Evolutionary conservation across 1,284 basidiomycete genomes (phyloP).

Genomic region (Heterobasidion parviporum): DNA sequence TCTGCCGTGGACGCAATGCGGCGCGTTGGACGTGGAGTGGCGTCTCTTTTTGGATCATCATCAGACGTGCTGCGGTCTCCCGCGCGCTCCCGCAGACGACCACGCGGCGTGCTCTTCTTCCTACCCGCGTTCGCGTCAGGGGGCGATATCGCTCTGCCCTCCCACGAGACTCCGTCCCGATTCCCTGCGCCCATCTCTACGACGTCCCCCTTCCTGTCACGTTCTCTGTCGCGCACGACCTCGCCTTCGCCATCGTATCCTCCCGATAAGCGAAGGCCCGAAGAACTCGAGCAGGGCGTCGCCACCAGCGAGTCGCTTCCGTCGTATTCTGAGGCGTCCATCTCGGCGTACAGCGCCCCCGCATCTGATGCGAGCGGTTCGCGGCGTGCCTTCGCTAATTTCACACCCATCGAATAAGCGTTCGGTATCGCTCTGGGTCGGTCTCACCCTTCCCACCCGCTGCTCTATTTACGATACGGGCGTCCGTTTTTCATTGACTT

Average conservation of each 20-base stretch:
- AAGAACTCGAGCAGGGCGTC: constrained; percentile 1
- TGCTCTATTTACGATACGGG: neutral
- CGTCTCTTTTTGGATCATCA: constrained; percentile 33
- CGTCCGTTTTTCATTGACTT: neutral
- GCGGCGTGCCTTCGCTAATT: constrained; percentile 7
- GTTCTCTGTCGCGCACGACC: neutral
- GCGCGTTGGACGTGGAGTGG: constrained; percentile 48
- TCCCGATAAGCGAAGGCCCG: constrained; percentile 6
- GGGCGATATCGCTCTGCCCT: constrained; percentile 8
- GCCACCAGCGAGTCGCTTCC: constrained; percentile 1
- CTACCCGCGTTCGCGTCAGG: constrained; percentile 56
- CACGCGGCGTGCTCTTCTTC: constrained; percentile 68
- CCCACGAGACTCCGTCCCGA: neutral
- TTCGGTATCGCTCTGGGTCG: too few relatives aligned
- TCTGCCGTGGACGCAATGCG: constrained; percentile 35
- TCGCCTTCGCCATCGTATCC: constrained; percentile 2
- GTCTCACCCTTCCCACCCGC: neutral
- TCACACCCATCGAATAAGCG: constrained; percentile 1
- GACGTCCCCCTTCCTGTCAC: neutral
- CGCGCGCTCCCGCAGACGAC: constrained; percentile 37
- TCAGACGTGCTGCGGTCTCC: constrained; percentile 32
- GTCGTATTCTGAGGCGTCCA: constrained; percentile 7
- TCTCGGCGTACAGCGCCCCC: constrained; percentile 4
- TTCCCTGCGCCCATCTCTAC: neutral
- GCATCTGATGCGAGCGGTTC: constrained; percentile 8